Conservation (phyloP, 768 basidiomycete species). For the Amanita fuliginea region DNA sequence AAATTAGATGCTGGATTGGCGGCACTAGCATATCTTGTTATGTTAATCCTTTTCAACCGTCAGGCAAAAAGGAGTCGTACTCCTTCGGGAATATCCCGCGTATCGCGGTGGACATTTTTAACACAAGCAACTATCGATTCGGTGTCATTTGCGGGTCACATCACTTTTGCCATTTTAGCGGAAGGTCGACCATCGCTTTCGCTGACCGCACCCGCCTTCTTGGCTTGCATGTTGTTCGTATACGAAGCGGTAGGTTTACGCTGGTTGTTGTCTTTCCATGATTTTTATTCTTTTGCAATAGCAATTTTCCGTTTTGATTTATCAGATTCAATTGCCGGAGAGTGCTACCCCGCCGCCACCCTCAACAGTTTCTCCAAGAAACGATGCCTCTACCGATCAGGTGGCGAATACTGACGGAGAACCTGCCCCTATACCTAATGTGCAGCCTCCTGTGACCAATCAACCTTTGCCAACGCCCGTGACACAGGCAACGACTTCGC, state of each 20-base stretch:
- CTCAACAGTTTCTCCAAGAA: conserved; percentile 9
- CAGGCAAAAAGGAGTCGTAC: conserved; percentile 71
- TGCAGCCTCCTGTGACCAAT: conserved; percentile 11
- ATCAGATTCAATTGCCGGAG: conserved; percentile 78
- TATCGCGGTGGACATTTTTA: conserved; percentile 79
- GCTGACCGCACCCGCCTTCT: conserved; percentile 73
- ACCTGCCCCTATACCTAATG: conserved; percentile 4
- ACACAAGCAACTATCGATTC: conserved; percentile 72
- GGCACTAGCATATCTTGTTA: conserved; percentile 49
- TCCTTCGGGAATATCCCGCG: conserved; percentile 64
- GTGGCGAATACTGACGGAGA: conserved; percentile 8
- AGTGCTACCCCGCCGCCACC: conserved; percentile 21
- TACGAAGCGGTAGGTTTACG: conserved; percentile 65
- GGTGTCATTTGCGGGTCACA: conserved; percentile 78
- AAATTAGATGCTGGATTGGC: conserved; percentile 62
- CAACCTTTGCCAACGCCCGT: conserved; percentile 12
- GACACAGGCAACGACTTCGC: conserved; percentile 17
- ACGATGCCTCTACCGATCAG: conserved; percentile 9
- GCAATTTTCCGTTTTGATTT: conserved; percentile 78
- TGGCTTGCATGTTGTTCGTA: conserved; percentile 70
- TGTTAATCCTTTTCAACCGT: conserved; percentile 59
- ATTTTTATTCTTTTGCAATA: conserved; percentile 18
- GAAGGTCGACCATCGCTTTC: conserved; percentile 76
- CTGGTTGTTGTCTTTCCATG: not conserved
- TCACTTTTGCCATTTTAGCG: conserved; percentile 79